Conservation (phyloP, 306 rosid species). For the Lathyrus tuberosus region DNA sequence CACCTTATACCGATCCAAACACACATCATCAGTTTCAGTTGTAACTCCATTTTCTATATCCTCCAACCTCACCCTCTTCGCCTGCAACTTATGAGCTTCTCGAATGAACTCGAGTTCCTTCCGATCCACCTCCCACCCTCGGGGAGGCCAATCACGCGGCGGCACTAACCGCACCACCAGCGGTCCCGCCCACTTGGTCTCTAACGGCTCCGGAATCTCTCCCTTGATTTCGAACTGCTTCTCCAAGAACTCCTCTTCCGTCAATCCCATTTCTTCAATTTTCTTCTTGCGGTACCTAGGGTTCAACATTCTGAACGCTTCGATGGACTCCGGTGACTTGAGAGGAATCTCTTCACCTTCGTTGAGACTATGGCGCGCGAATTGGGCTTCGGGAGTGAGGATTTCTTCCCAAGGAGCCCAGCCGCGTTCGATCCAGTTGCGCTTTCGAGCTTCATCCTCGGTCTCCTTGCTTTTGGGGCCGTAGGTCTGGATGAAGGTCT, state of each 20-base stretch:
- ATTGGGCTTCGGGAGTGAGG: constrained; percentile 83
- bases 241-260: constrained; percentile 67
- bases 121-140: constrained; percentile 88
- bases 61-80: constrained; percentile 60
- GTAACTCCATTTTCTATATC: constrained; percentile 53
- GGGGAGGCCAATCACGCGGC: constrained; percentile 97
- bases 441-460: constrained; percentile 83
- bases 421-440: constrained; percentile 91
- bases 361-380: constrained; percentile 81
- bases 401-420: constrained; percentile 99
- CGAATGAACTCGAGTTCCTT: constrained; percentile 81
- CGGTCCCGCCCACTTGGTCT: constrained; percentile 71
- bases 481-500: constrained; percentile 58
- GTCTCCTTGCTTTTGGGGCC: constrained; percentile 69
- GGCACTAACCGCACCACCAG: constrained; percentile 66
- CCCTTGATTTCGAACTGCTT: constrained; percentile 81
- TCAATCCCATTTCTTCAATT: constrained; percentile 79
- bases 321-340: constrained; percentile 81
- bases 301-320: constrained; percentile 83
- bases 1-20: constrained; percentile 86
- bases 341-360: constrained; percentile 95
- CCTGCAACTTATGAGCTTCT: constrained; percentile 72
- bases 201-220: constrained; percentile 70
- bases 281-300: constrained; percentile 78
- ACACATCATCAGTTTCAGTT: constrained; percentile 53